Evolutionary conservation across 305 asterid genomes (phyloP), one percentile per base, ranked within the genome.

Genomic region (Andrographis paniculata): DNA sequence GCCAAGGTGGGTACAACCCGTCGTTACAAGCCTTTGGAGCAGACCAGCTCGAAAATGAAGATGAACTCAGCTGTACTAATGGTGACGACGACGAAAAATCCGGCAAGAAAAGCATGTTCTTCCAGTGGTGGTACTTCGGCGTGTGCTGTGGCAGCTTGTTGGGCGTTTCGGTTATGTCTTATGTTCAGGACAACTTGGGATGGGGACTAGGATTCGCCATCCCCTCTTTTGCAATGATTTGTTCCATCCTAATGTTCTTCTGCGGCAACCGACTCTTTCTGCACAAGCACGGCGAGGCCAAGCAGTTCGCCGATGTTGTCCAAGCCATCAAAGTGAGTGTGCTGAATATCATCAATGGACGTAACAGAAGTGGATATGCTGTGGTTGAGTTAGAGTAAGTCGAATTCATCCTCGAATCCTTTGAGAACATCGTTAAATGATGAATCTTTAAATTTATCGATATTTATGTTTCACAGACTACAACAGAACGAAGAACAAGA

Each of bases 21-120:
- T 91, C 99, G 21, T 48, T 91, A 14, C 99, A 91, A 62, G 95
- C 96, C 1, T 91, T 86, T n/a, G 99, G 84, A 7, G 96, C 94
- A 0, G 96, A 86, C 14, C 99, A 91, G 36, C 69, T 79, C 0
- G 84, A 71, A 15, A 35, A 63, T 0, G 79, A 66, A 10, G 77
- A 71, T 1, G 77, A 71, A n/a, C 36, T 79, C 48, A 79, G 84
- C 6, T 16, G 55, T 39, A 47, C 57, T 0, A 73, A 59, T 48
- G 53, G 6, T 1, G 17, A 20, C 6, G 63, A 47, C 1, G 61
- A 62, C 48, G 47, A 20, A 20, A 53, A 22, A 19, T 61, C 77
- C 1, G 60, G 58, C 47, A 64, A 55, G 56, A 89, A 78, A 72
- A 78, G 86, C 31, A 17, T 55, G 47, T 91, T 91, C 31, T 91